Conservation (phyloP, 192 early-diverging fungal species). For the Entomortierella beljakovae region DNA sequence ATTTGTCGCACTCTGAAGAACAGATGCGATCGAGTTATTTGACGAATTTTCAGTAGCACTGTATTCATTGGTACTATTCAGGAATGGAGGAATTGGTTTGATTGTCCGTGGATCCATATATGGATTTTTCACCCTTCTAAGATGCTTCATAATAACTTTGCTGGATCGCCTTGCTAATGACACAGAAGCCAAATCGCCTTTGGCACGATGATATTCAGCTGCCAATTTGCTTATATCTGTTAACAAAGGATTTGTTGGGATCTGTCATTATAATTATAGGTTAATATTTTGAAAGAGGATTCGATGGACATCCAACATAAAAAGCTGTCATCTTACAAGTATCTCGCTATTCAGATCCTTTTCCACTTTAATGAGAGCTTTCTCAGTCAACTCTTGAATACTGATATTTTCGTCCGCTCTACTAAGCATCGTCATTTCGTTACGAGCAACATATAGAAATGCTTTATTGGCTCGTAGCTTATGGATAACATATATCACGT, state of each 20-base stretch:
- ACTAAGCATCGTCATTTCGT: neutral
- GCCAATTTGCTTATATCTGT: constrained; percentile 2
- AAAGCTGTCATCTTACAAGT: constrained; percentile 30
- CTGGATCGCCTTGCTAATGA: constrained; percentile 17
- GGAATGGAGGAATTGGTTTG: constrained; percentile 18
- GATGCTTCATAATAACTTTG: constrained; percentile 20
- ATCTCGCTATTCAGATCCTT: neutral
- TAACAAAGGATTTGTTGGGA: constrained; percentile 9
- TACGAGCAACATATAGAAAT: constrained; percentile 20
- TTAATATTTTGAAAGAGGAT: neutral
- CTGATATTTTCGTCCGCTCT: neutral
- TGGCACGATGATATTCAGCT: constrained; percentile 12
- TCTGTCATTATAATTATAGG: neutral
- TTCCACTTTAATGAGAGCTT: constrained; percentile 19
- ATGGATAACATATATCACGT: constrained; percentile 24
- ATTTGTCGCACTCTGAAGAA: neutral
- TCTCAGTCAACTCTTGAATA: neutral
- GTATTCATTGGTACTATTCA: neutral
- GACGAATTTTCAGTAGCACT: neutral
- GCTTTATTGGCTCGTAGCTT: constrained; percentile 5
- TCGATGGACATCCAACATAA: neutral
- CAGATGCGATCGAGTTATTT: neutral
- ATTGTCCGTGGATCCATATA: constrained; percentile 14
- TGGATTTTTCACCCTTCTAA: neutral
- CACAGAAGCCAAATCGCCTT: constrained; percentile 14